Evolutionary conservation across 805 yeast genomes (phyloP).

Genomic region (Candida suzukii): DNA sequence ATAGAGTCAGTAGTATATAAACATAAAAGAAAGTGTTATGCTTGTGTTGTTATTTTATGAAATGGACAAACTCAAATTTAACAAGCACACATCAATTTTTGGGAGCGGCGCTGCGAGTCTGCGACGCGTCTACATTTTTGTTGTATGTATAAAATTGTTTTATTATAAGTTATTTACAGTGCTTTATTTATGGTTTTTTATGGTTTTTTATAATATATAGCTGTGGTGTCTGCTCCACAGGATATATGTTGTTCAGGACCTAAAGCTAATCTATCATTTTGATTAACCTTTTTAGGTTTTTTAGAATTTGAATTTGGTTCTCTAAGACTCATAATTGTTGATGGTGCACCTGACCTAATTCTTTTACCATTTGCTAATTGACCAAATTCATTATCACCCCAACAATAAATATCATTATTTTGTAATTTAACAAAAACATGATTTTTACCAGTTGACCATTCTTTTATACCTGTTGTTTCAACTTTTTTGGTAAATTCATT

Average conservation of each 20-base stretch:
- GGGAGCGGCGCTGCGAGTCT: too few species aligned
- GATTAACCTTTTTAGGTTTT: constrained; percentile 18
- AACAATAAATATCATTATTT: constrained; percentile 59
- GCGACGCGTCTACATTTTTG: too few species aligned
- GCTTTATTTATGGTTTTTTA: neutral
- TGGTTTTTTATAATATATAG: constrained; percentile 43
- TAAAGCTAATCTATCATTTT: constrained; percentile 41
- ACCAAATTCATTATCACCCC: constrained; percentile 83
- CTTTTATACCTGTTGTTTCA: constrained; percentile 39
- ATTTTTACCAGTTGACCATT: constrained; percentile 55
- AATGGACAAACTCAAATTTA: too few species aligned
- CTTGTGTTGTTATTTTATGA: too few species aligned
- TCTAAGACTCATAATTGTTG: constrained; percentile 44
- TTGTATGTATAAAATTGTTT: too few species aligned
- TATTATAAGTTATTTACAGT: too few species aligned
- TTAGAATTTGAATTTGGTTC: constrained; percentile 35
- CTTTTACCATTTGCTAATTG: constrained; percentile 82
- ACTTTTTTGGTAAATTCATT: constrained; percentile 37
- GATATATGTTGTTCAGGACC: constrained; percentile 41
- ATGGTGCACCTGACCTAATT: constrained; percentile 50
- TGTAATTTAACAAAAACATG: constrained; percentile 56
- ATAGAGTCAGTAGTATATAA: too few species aligned
- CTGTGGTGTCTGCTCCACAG: constrained; percentile 59
- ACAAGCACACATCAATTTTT: too few species aligned
- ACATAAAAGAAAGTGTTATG: too few species aligned